Base-by-base conservation (phyloP, 23 red algal species). In the Gracilariopsis chorda region DNA sequence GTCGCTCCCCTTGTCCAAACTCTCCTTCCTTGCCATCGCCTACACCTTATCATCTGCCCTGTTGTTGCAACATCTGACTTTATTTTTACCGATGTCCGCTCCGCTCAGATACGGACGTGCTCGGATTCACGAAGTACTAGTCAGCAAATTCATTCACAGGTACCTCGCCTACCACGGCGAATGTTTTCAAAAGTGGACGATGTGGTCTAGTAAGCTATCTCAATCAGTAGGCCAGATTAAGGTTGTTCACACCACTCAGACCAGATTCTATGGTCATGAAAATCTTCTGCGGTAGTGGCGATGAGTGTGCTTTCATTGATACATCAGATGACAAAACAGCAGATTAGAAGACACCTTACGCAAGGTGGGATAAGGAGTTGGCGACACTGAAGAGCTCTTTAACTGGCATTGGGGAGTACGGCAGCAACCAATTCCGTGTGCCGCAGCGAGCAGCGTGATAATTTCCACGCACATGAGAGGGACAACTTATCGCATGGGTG, bases 371-470 rank as follows among this genome's bases (percentile, higher is more conserved):
- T 7, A 8, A 57, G 0, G 80, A 21, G 17, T 28, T 85, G 2
- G 24, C 52, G 0, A 37, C 36, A 4, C 6, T 85, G 3, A 35
- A 85, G 60, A 65, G 30, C 25, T 70, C 52, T 33, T n/a, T 68
- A 3, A 85, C 53, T 19, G 80, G 80, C 20, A 68, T 85, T 21
- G 33, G 33, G 25, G 80, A 85, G 60, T 85, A 85, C 36, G 21
- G 5, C 5, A 57, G 56, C 4, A 7, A 65, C 10, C 56, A 65
- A 19, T 85, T 85, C 41, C 23, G 33, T 0, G 9, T 5, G 10
- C 28, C 29, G 13, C 52, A 70, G 11, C 51, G 52, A 6, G 80
- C 56, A 19, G 80, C 23, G 2, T 85, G 24, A 34, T 85, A 21
- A 9, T 85, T 12, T 69, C 80, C 29, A 69, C 56, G 36, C 69